phyloP scores from a whole-genome alignment of 169 alveolate species.

The Plasmodium knowlesi region DNA sequence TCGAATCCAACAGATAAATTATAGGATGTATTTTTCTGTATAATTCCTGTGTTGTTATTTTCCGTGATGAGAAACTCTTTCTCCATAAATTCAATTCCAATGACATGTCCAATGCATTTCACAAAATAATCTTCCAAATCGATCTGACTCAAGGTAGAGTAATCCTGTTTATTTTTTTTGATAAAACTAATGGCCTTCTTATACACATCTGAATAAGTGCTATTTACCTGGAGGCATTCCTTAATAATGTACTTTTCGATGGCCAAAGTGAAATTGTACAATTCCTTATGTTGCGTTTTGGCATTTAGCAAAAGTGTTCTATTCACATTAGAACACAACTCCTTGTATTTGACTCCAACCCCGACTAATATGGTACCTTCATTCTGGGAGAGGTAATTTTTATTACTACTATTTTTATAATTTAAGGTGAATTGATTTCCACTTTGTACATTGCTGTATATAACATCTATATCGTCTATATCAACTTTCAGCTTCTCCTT shows the following conservation, averaged over 20 bases:
- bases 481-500: constrained; percentile 79
- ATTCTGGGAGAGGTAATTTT: constrained; percentile 79
- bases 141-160: background rate
- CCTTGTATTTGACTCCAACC: constrained; percentile 83
- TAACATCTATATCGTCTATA: constrained; percentile 81
- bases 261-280: constrained; percentile 77
- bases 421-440: constrained; percentile 79
- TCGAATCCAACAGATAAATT: constrained; percentile 89
- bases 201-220: constrained; percentile 78
- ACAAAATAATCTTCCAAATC: constrained; percentile 81
- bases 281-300: constrained; percentile 81
- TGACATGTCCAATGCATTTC: constrained; percentile 87
- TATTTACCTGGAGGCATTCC: constrained; percentile 75
- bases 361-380: constrained; percentile 85
- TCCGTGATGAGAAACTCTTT: constrained; percentile 75
- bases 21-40: constrained; percentile 87
- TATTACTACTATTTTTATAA: constrained; percentile 81
- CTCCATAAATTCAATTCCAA: constrained; percentile 91
- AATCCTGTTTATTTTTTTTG: constrained; percentile 57
- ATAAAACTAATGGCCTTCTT: constrained; percentile 77
- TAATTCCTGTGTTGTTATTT: constrained; percentile 48
- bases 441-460: constrained; percentile 86
- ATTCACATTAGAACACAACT: constrained; percentile 82
- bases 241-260: constrained; percentile 79
- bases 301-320: constrained; percentile 85